Evolutionary conservation across 257 asterid genomes (phyloP), one percentile per base, ranked within the genome.

Genomic region (Jaltomata sinuosa): DNA sequence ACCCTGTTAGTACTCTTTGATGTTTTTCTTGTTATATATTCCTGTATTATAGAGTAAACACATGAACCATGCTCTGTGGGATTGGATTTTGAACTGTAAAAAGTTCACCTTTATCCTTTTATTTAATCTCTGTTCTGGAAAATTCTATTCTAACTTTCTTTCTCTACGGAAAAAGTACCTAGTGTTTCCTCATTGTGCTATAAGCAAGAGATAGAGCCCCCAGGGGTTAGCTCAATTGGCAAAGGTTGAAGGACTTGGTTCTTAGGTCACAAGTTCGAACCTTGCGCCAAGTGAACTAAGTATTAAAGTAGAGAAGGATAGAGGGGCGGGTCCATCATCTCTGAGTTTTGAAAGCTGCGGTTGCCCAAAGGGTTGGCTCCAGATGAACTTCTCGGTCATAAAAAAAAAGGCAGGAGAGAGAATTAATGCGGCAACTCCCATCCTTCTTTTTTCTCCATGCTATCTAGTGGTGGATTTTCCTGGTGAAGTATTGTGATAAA

Each of bases 1-100:
- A 82, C 67, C 85, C 88, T 90, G 99, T 95, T 82, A 92, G 99
- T 89, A 84, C 81, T 62, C 83, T 88, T 80, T 76, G 64, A 76
- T 49, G 62, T 31, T 45, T 40, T 67, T 74, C 38, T 59, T 59
- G 22, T 42, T 85, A 40, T 80, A 27, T 81, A 68, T 68, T 65
- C 40, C 80, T 82, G 57, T 52, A 76, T 76, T 47, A 47, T 27
- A 11, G 45, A 76, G 45, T 76, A 76, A 27, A 76, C 6, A 5
- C 32, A 74, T 74, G 38, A 71, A 71, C 7, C 61, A 47, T 16
- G 14, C 10, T 76, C 36, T 29, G 40, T 27, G 1, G 62, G 18
- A 16, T 49, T 49, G 29, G 34, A 49, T 27, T 47, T 47, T 47
- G 5, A 45, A 76, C 18, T 76, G 81, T 45, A 15, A 47, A 76